phyloP scores from a whole-genome alignment of 1,284 basidiomycete species.

The Rhodofomes roseus region DNA sequence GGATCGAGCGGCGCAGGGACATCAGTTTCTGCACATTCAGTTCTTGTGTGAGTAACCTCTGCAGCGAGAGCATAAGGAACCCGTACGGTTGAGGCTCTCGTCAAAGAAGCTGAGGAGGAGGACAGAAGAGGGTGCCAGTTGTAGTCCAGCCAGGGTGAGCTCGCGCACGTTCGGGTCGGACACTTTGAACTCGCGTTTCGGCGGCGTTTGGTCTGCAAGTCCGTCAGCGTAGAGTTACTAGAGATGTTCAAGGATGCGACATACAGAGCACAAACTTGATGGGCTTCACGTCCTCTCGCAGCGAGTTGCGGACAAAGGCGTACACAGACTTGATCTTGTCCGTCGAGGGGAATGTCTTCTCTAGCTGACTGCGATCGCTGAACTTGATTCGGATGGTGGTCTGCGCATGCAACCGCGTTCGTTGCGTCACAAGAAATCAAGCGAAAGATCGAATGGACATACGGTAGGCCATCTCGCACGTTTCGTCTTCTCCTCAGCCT shows the following conservation, averaged over 20 bases:
- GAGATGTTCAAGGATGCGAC: not conserved
- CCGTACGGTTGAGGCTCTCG: constrained; percentile 64
- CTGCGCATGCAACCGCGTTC: constrained; percentile 32
- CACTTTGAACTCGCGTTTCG: constrained; percentile 77
- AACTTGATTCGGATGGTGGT: constrained; percentile 82
- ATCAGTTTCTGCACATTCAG: constrained; percentile 19
- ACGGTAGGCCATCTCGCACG: constrained; percentile 72
- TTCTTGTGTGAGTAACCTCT: not conserved
- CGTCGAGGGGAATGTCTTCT: constrained; percentile 70
- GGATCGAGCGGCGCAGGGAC: constrained; percentile 65
- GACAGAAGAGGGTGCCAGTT: constrained; percentile 77
- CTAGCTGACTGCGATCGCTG: constrained; percentile 78
- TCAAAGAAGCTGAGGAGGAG: constrained; percentile 76
- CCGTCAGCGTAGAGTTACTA: not conserved
- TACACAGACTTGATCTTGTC: constrained; percentile 80
- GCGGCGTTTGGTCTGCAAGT: constrained; percentile 69
- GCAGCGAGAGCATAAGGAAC: constrained; percentile 1
- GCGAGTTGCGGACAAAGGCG: constrained; percentile 71
- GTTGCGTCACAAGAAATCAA: not conserved
- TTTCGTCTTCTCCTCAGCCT: constrained; percentile 60
- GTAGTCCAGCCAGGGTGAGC: constrained; percentile 63
- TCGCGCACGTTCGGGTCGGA: constrained; percentile 70
- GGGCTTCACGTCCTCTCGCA: constrained; percentile 68
- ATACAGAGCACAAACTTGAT: constrained; percentile 81
- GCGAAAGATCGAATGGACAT: constrained; percentile 21